Evolutionary conservation across 2,329 filamentous ascomycete species (phyloP), one percentile per base, ranked within the genome.

Genomic region (Zopfia rhizophila): DNA sequence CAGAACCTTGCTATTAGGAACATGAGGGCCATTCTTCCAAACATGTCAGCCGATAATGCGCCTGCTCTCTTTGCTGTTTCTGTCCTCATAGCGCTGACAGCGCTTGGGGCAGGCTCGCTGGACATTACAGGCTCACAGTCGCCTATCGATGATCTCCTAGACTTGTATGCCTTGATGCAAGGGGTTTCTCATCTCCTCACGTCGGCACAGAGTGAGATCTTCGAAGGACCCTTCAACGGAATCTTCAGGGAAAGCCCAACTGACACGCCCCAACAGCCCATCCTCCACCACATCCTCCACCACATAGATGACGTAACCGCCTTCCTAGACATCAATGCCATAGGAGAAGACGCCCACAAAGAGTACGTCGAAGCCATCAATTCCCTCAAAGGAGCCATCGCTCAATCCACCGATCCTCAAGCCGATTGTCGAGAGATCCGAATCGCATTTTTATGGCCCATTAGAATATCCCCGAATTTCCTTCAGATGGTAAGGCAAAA

Each of bases 371-470:
- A 32, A 3, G 50, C 56, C 7, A 54, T 65, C 6, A 42, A 45
- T 16, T 32, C 50, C 5, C 55, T 68, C 30, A 50, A 60, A 17
- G 54, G 61, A 10, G 50, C 51, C 12, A 38, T 68, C 5, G 52
- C 59, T 12, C 28, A 59, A 4, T 44, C 60, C 7, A 58, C 59
- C 43, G 55, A 49, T 33, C 51, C 65, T 3, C 50, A 55, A 10
- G 47, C 58, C 5, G 65, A 68, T 11, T 66, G 65, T 12, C 71
- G 71, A 41, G 67, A 70, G 38, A 51, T 66, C 3, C 58, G 69
- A n/a, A 65, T 68, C 30, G 45, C 67, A 28, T 71, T 64, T 33
- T 61, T 61, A 23, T 76, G 73, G 73, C 72, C 73, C 6, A 55
- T 72, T 24, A 61, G 66, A 7, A 48, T 76, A 4, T 54, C 58